Percentiles rank a stretch among this genome's conserved stretches.
These are phyloP conservation scores for Leccinum rimulosum DNA, from an alignment of 768 basidiomycete species.

Conservation along the genomic window DNA sequence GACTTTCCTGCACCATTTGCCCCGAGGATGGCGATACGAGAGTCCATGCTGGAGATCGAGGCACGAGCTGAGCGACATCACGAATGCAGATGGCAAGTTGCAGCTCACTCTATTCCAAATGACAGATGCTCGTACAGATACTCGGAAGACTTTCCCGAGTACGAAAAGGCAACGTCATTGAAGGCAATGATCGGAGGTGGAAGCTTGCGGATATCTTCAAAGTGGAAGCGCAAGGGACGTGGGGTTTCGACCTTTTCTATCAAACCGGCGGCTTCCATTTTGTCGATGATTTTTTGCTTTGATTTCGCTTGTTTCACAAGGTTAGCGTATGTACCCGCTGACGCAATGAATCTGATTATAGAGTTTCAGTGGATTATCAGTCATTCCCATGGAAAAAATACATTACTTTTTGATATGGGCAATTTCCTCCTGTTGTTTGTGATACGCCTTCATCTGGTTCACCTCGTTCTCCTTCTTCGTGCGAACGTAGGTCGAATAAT, in stretches of 20 bases:
- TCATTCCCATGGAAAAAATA: background rate
- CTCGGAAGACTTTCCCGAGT: slow-evolving; percentile 86
- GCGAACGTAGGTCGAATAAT: slow-evolving; percentile 96
- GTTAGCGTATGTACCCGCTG: slow-evolving; percentile 99
- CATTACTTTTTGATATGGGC: slow-evolving; percentile 94
- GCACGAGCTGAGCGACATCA: slow-evolving; percentile 5
- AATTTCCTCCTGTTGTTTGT: slow-evolving; percentile 98
- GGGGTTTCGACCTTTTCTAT: slow-evolving; percentile 85
- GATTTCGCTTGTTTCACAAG: slow-evolving; percentile 98
- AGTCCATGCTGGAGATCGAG: slow-evolving; percentile 69
- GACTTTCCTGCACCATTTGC: slow-evolving; percentile 96
- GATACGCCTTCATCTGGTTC: slow-evolving; percentile 99
- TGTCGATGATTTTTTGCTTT: slow-evolving; percentile 99
- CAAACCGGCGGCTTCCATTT: slow-evolving; percentile 99
- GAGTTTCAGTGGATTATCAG: slow-evolving; percentile 9
- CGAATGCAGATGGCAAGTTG: slow-evolving; percentile 1
- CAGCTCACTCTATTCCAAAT: slow-evolving; percentile 95
- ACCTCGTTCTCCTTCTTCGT: slow-evolving; percentile 97
- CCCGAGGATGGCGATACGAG: slow-evolving; percentile 92
- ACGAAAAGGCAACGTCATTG: slow-evolving; percentile 90
- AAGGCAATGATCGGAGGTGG: slow-evolving; percentile 98
- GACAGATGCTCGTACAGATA: slow-evolving; percentile 85
- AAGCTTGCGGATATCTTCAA: slow-evolving; percentile 90
- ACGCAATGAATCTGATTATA: slow-evolving; percentile 81
- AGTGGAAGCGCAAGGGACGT: slow-evolving; percentile 85